Conservation (phyloP, 2,329 filamentous ascomycete species). For the Cladosporium sp. region DNA sequence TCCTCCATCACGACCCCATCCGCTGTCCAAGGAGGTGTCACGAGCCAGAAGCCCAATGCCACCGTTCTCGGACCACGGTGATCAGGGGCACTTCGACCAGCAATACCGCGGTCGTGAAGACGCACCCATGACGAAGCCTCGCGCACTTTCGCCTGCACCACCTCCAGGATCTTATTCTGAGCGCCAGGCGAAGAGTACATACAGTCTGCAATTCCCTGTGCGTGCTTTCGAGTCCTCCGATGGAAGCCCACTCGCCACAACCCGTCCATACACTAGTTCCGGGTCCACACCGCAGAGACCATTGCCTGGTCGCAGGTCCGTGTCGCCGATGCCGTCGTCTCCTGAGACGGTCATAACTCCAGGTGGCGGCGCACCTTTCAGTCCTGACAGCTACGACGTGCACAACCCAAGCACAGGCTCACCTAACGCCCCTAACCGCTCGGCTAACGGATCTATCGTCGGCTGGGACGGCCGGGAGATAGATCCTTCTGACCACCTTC, state of each 20-base stretch:
- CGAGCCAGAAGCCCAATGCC: conserved; percentile 33
- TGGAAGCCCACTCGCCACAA: conserved; percentile 43
- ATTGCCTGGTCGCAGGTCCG: conserved; percentile 65
- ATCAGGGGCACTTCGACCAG: conserved; percentile 14
- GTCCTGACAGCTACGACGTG: conserved; percentile 72
- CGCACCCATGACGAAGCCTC: conserved; percentile 33
- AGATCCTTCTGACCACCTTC: conserved; percentile 78
- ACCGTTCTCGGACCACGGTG: neutral
- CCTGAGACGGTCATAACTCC: conserved; percentile 43
- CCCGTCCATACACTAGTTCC: conserved; percentile 23
- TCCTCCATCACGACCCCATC: conserved; percentile 37
- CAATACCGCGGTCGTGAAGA: conserved; percentile 21
- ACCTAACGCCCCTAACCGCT: neutral
- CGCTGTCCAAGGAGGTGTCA: conserved; percentile 38
- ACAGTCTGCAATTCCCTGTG: conserved; percentile 35
- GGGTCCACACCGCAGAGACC: conserved; percentile 43
- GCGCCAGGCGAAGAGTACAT: conserved; percentile 27
- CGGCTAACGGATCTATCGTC: conserved; percentile 63
- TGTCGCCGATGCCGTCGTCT: conserved; percentile 66
- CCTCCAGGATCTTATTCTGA: conserved; percentile 24
- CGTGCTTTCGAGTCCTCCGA: conserved; percentile 36
- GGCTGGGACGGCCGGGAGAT: conserved; percentile 74
- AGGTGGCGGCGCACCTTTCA: conserved; percentile 61
- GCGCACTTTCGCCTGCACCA: conserved; percentile 23
- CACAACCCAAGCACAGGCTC: conserved; percentile 52